These are phyloP conservation scores for Epichloe sp. DNA, from an alignment of 2,329 filamentous ascomycete genomes.

Conservation along the genomic window DNA sequence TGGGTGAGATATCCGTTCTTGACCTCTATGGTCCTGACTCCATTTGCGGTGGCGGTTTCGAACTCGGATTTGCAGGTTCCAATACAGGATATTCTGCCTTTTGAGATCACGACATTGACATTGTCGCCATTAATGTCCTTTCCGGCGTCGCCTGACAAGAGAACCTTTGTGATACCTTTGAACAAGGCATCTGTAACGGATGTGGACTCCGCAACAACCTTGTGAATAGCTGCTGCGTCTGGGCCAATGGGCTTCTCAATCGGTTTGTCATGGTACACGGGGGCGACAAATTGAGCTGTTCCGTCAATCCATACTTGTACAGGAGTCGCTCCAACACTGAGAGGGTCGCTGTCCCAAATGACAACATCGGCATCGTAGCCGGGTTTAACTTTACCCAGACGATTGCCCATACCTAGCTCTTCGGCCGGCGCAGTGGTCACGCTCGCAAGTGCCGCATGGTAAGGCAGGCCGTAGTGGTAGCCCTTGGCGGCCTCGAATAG, in stretches of 20 bases:
- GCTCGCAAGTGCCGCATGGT: slow-evolving; percentile 43
- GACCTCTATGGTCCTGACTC: slow-evolving; percentile 31
- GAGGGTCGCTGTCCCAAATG: slow-evolving; percentile 49
- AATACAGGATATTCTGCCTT: slow-evolving; percentile 42
- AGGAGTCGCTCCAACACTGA: slow-evolving; percentile 45
- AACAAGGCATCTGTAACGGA: slow-evolving; percentile 34
- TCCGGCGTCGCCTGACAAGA: slow-evolving; percentile 31
- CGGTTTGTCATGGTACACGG: slow-evolving; percentile 41
- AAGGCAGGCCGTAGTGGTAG: slow-evolving; percentile 46
- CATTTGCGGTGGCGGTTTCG: slow-evolving; percentile 19
- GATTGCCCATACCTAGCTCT: slow-evolving; percentile 41
- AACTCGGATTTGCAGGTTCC: slow-evolving; percentile 37
- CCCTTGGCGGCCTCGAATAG: slow-evolving; percentile 51
- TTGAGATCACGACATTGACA: slow-evolving; percentile 36
- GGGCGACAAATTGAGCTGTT: slow-evolving; percentile 37
- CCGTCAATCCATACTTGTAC: slow-evolving; percentile 54
- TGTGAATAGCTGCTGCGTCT: slow-evolving; percentile 23
- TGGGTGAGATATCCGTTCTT: slow-evolving; percentile 47
- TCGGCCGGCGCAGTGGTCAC: slow-evolving; percentile 48
- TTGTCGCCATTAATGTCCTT: slow-evolving; percentile 20
- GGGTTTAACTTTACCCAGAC: slow-evolving; percentile 47
- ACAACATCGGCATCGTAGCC: slow-evolving; percentile 50
- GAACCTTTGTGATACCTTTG: slow-evolving; percentile 39
- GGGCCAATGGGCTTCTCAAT: slow-evolving; percentile 24
- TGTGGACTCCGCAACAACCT: slow-evolving; percentile 28